Percentiles rank a stretch among this genome's conserved stretches.
These are phyloP conservation scores for Yamagishiella unicocca DNA, from an alignment of 139 green algal genomes.

Conservation along the genomic window DNA sequence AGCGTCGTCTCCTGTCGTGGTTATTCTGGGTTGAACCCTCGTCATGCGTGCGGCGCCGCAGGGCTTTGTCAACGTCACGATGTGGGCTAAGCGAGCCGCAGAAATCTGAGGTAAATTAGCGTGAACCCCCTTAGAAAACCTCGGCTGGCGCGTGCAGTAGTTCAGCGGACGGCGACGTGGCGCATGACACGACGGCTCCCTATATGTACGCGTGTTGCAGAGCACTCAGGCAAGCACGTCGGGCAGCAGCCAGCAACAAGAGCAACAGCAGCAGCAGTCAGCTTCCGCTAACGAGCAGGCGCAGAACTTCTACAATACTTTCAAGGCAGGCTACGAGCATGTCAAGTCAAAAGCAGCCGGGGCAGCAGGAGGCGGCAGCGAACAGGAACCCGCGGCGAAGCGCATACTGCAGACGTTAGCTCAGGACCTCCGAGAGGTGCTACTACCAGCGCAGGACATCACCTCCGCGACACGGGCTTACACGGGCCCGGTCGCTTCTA, in stretches of 20 bases:
- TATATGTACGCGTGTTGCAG: no score
- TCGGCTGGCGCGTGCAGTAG: no score
- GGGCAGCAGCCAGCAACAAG: slow-evolving; percentile 35
- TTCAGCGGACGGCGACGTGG: no score
- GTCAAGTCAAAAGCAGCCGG: slow-evolving; percentile 30
- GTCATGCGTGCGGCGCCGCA: not conserved
- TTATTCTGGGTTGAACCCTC: not conserved
- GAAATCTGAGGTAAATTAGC: slow-evolving; percentile 21
- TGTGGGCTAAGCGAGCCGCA: slow-evolving; percentile 17
- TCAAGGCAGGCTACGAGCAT: slow-evolving; percentile 55
- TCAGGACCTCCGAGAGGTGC: slow-evolving; percentile 41
- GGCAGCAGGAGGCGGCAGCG: slow-evolving; percentile 3
- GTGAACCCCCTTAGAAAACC: no score
- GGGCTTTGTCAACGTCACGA: not conserved
- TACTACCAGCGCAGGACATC: slow-evolving; percentile 46
- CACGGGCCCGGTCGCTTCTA: slow-evolving; percentile 40
- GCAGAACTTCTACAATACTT: slow-evolving; percentile 51
- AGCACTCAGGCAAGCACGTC: slow-evolving; percentile 15
- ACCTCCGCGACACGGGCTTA: slow-evolving; percentile 47
- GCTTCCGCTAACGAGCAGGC: slow-evolving; percentile 15
- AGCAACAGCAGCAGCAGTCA: slow-evolving; percentile 43
- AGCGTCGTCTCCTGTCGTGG: not conserved
- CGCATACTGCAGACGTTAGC: slow-evolving; percentile 38
- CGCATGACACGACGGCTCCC: no score
- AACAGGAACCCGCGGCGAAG: slow-evolving; percentile 3